phyloP scores from a whole-genome alignment of 257 asterid species.

The Petrea volubilis region DNA sequence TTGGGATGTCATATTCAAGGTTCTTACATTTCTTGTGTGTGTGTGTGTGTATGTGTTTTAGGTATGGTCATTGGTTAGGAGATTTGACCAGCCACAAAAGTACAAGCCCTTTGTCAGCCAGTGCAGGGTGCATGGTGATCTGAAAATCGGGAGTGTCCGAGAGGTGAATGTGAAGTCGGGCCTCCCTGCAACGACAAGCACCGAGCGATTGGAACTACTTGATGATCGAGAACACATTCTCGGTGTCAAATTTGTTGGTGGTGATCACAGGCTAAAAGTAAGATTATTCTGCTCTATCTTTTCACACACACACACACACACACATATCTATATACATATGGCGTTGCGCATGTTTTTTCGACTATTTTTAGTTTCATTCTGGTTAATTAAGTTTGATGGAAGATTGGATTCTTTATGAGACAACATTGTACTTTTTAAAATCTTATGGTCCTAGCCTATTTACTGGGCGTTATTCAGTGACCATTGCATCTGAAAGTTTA shows the following conservation, averaged over 20 bases:
- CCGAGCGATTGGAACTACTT: slow-evolving; percentile 78
- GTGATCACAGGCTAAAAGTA: slow-evolving; percentile 92
- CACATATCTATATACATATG: neutral
- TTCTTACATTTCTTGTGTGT: neutral
- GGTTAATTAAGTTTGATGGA: neutral
- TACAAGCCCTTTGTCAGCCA: slow-evolving; percentile 89
- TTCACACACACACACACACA: no score
- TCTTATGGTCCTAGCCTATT: neutral
- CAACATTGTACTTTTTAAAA: neutral
- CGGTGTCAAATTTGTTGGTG: slow-evolving; percentile 83
- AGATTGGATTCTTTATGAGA: neutral
- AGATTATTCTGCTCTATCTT: slow-evolving; percentile 3
- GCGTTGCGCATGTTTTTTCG: neutral
- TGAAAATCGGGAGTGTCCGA: slow-evolving; percentile 80
- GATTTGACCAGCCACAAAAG: slow-evolving; percentile 89
- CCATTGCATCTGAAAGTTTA: neutral
- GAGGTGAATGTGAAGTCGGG: slow-evolving; percentile 93
- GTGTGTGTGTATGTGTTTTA: no score
- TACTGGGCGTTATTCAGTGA: no score
- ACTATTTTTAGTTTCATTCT: neutral
- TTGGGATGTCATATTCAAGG: neutral
- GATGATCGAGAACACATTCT: slow-evolving; percentile 84
- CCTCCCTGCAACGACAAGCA: slow-evolving; percentile 96
- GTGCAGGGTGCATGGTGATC: slow-evolving; percentile 69
- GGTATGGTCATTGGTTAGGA: slow-evolving; percentile 96